phyloP scores from a whole-genome alignment of 805 yeast genomes.

The Zygotorulaspora chibaensis region DNA sequence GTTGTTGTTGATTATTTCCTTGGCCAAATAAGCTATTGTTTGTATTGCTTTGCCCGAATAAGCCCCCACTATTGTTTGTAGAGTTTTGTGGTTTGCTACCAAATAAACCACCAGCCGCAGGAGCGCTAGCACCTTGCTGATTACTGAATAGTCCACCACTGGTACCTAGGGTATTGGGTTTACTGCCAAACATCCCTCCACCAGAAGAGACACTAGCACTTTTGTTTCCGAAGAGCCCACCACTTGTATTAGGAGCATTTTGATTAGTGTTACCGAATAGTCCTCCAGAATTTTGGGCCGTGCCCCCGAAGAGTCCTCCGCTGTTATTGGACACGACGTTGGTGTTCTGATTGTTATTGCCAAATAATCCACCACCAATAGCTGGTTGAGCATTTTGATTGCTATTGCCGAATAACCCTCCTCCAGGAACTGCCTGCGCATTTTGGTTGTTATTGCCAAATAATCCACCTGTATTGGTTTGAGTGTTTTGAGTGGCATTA shows the following conservation, averaged over 20 bases:
- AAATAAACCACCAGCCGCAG: conserved; percentile 26
- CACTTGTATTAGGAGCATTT: neutral
- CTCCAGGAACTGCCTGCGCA: conserved; percentile 17
- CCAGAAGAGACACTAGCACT: conserved; percentile 13
- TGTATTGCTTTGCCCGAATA: conserved; percentile 17
- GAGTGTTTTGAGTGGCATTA: neutral
- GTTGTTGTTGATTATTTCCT: conserved; percentile 26
- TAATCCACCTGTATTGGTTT: conserved; percentile 13
- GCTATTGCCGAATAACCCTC: conserved; percentile 36
- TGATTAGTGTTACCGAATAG: conserved; percentile 30
- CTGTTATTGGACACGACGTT: conserved; percentile 2
- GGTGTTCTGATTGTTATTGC: conserved; percentile 14
- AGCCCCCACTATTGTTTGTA: conserved; percentile 12
- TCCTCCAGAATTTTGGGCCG: conserved; percentile 28
- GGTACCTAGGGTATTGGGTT: conserved; percentile 9
- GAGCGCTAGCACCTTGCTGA: conserved; percentile 10
- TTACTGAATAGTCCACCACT: conserved; percentile 33
- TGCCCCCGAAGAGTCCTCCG: conserved; percentile 27
- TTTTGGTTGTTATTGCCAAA: conserved; percentile 18
- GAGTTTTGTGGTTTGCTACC: conserved; percentile 19
- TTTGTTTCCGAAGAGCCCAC: conserved; percentile 12
- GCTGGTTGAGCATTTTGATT: conserved; percentile 2
- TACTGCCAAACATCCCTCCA: conserved; percentile 32
- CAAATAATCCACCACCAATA: conserved; percentile 11
- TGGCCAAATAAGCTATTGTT: conserved; percentile 31